Percentiles rank a stretch among this genome's conserved stretches.
Evolutionary conservation across 345 rosid genomes (phyloP).

Genomic region (Acer saccharum): DNA sequence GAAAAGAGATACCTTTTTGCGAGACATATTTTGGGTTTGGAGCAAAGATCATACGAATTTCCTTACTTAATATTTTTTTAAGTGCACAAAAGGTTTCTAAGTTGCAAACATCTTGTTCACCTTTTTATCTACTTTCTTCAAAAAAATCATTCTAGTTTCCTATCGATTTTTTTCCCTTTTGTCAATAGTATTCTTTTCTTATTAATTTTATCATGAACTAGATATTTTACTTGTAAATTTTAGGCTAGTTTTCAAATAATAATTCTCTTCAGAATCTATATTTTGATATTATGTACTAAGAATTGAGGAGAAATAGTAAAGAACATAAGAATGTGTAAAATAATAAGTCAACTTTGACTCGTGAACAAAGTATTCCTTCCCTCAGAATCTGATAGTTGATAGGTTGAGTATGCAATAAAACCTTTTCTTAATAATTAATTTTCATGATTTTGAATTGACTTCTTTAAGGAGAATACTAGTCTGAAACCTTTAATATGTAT

Average conservation of each 20-base stretch:
- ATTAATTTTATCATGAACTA: neutral
- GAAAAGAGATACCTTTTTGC: too few relatives aligned
- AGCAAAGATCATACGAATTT: too few relatives aligned
- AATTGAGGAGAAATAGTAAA: neutral
- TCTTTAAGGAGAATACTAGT: neutral
- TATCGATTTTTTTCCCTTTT: neutral
- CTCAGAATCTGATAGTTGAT: neutral
- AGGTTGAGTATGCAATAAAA: neutral
- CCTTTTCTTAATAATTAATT: neutral
- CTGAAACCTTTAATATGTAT: neutral
- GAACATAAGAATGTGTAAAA: neutral
- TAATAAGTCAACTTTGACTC: neutral
- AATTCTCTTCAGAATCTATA: neutral
- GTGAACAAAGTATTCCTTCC: neutral
- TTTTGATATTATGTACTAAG: neutral
- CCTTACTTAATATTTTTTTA: too few relatives aligned
- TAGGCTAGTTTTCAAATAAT: neutral
- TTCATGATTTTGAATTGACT: neutral
- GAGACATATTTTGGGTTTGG: too few relatives aligned
- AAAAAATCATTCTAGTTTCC: too few relatives aligned
- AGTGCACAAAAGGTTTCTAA: too few relatives aligned
- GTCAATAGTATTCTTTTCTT: neutral
- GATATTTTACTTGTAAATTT: neutral
- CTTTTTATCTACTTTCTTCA: too few relatives aligned
- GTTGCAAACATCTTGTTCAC: too few relatives aligned